Base-by-base conservation (phyloP, 345 rosid genomes). In the Xanthoceras sorbifolium region DNA sequence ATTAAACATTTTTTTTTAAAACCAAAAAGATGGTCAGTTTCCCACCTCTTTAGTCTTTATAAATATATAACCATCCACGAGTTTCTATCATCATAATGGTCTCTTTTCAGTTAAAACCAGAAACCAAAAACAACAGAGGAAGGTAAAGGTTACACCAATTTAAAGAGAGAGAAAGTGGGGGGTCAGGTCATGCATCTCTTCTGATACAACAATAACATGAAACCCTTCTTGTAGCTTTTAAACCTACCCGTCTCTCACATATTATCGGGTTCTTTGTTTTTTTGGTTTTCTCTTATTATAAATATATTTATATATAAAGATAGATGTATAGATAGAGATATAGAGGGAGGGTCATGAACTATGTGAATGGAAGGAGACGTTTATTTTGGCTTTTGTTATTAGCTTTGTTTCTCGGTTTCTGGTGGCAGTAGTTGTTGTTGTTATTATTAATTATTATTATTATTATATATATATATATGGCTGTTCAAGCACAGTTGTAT, bases 401-500 rank as follows among this genome's bases (percentile, higher is more conserved):
- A 40, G 18, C 62, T 70, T 50, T 36, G 18, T 72, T 50, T 38
- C 44, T 75, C 44, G 9, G 38, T 44, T n/a, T 42, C 83, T 59
- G 55, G 68, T 42, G 5, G 14, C 6, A 9, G 63, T 54, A 12
- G 34, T 71, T 0, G 55, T 5, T 50, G n/a, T 50, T 50, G n/a
- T 50, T 48, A 18, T 48, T 36, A 36, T 36, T 36, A 5, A 36
- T 36, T 36, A 5, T 36, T 10, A 54, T 50, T 59, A 23, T 59
- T 6, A 2, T 6, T 57, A 57, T 57, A 3, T 20, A 20, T 57
- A 3, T 20, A 20, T 59, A 59, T 29, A 82, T 84, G 87, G 87
- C 79, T 72, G 80, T 86, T 78, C 89, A 79, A 72, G 82, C 83
- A 26, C 81, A 84, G 71, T 55, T 74, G 67, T 70, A 40, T 48